Base-by-base conservation (phyloP, 2,329 filamentous ascomycete species). In the Myriosclerotinia curreyana region DNA sequence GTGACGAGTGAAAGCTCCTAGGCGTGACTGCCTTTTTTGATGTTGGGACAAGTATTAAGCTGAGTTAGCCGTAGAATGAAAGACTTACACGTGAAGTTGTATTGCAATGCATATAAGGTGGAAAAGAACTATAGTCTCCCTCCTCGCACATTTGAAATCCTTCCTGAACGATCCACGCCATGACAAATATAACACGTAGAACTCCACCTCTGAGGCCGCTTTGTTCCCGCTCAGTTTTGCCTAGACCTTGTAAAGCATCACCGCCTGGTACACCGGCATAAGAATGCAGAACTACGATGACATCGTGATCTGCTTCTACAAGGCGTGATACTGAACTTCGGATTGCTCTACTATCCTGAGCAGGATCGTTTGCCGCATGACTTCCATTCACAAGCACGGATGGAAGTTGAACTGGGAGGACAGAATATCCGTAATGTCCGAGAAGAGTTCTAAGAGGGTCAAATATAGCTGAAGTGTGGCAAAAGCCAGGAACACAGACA, bases 401-500 rank as follows among this genome's bases (percentile, higher is more conserved):
- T 20, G 76, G 76, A 15, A 79, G 72, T 15, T 71, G 63, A 8
- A 78, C 64, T 8, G 71, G 25, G 54, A 74, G 64, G 28, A 74
- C 75, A 68, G 69, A 73, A 49, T 76, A 70, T 22, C 74, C 71
- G 59, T 71, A 66, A 15, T 73, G 62, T 5, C 69, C 66, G 14
- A 79, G 71, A 60, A 74, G 67, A 3, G 70, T 68, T 59, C 71
- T 75, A 58, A 78, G 64, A n/a, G 73, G 71, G 64, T 74, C 67
- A 65, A 76, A 79, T 68, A 76, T 75, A 42, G 58, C 69, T 12
- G 75, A 71, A 44, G 69, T 70, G 66, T 79, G 77, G 72, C 75
- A 78, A 52, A 76, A 72, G 60, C 76, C 77, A 9, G 73, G 76
- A 61, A 79, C 69, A 56, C 78, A 76, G 65, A 79, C 66, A 14